phyloP scores from a whole-genome alignment of 164 flowering plant species.

The Berberis vulgaris region DNA sequence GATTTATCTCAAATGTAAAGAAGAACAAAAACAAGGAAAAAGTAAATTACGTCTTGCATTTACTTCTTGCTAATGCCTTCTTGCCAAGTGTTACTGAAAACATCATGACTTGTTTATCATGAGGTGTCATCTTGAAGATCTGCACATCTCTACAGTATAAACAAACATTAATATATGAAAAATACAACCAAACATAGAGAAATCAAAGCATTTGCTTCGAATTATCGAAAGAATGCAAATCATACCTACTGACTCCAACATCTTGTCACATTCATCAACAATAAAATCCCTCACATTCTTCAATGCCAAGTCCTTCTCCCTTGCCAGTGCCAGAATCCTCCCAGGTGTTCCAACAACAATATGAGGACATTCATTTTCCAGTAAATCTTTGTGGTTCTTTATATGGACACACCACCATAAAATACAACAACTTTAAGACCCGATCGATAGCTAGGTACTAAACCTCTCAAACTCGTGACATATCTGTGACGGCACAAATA shows the following conservation, averaged over 20 bases:
- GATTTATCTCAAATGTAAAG: no score
- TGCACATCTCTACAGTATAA: constrained; percentile 63
- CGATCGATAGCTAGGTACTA: constrained; percentile 61
- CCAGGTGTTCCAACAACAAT: constrained; percentile 99
- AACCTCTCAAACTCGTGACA: constrained; percentile 97
- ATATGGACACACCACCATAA: constrained; percentile 84
- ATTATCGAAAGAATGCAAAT: background rate
- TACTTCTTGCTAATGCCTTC: constrained; percentile 97
- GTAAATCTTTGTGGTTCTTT: constrained; percentile 75
- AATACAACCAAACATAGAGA: no score
- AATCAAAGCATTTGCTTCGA: background rate
- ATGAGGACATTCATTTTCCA: constrained; percentile 95
- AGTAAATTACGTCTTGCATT: constrained; percentile 99
- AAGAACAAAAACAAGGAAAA: constrained; percentile 35
- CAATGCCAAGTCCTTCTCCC: constrained; percentile 87
- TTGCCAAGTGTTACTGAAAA: constrained; percentile 98
- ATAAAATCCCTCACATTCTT: constrained; percentile 97
- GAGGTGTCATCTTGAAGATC: constrained; percentile 98
- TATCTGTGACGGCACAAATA: constrained; percentile 36
- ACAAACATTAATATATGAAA: background rate
- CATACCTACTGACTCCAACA: constrained; percentile 97
- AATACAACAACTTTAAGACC: constrained; percentile 91
- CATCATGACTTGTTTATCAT: constrained; percentile 99
- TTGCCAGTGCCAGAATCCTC: constrained; percentile 72
- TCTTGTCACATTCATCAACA: constrained; percentile 96